Conservation (phyloP, 2,329 filamentous ascomycete species). For the Trichoderma cornu-damae region DNA sequence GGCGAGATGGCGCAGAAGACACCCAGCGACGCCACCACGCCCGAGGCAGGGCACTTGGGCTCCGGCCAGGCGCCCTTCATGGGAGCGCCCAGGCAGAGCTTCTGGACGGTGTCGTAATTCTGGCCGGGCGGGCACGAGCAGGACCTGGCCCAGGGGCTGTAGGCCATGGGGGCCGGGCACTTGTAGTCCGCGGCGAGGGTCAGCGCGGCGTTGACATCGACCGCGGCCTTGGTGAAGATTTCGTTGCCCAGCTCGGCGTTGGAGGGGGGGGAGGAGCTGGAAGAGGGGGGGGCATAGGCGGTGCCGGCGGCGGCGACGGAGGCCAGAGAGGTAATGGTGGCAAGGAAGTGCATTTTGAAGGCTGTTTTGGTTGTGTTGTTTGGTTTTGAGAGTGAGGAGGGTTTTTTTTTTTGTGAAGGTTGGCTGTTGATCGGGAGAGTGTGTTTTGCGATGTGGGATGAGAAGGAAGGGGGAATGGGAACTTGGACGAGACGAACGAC, state of each 20-base stretch:
- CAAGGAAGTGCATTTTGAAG: conserved; percentile 31
- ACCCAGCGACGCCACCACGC: conserved; percentile 27
- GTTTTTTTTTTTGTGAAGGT: too few relatives aligned
- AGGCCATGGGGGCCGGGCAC: conserved; percentile 34
- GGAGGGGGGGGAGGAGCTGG: neutral
- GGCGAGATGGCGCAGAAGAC: conserved; percentile 34
- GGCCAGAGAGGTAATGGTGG: conserved; percentile 28
- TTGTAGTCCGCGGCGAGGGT: conserved; percentile 24
- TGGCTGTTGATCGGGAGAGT: neutral
- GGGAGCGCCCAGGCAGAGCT: conserved; percentile 27
- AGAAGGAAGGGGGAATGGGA: neutral
- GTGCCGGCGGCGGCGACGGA: conserved; percentile 23
- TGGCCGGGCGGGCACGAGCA: conserved; percentile 43
- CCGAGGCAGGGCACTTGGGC: conserved; percentile 28
- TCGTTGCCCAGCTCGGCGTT: conserved; percentile 21
- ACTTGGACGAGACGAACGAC: neutral
- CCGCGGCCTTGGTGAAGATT: conserved; percentile 17
- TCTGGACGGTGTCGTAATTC: conserved; percentile 33
- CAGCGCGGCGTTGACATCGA: neutral
- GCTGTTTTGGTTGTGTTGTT: neutral
- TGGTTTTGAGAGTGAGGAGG: too few relatives aligned
- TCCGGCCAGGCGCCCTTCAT: conserved; percentile 33
- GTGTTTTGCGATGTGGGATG: neutral
- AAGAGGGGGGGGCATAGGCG: conserved; percentile 21
- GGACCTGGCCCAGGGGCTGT: conserved; percentile 36